Evolutionary conservation across 2,329 filamentous ascomycete species (phyloP).

Genomic region (Sporothrix protearum): DNA sequence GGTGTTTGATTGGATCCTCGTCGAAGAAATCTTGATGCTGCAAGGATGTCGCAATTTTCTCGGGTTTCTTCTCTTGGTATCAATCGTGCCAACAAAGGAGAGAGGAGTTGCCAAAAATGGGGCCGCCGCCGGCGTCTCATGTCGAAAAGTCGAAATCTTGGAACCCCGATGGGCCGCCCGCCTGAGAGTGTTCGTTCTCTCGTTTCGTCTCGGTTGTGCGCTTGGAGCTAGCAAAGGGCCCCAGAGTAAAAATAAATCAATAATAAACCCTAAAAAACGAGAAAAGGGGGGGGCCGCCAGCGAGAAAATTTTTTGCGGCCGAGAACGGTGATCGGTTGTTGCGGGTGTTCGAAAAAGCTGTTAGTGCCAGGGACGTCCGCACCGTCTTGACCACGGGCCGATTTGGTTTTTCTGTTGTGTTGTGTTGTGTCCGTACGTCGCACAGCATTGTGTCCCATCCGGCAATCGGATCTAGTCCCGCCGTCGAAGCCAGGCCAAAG

Average conservation of each 20-base stretch:
- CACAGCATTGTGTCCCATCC: not conserved
- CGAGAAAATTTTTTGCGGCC: not conserved
- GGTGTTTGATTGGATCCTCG: not conserved
- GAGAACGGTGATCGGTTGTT: not conserved
- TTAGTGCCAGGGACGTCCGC: constrained; percentile 1
- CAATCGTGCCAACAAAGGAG: not conserved
- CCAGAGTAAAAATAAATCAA: not conserved
- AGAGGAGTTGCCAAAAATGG: constrained; percentile 10
- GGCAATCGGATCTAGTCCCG: not conserved
- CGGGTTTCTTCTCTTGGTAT: not conserved
- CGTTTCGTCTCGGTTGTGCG: not conserved
- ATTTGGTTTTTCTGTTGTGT: not conserved
- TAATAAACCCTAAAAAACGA: no score
- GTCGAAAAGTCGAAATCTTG: not conserved
- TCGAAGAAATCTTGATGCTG: not conserved
- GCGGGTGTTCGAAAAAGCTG: not conserved
- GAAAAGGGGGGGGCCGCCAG: not conserved
- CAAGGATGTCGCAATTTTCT: constrained; percentile 9
- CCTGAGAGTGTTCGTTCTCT: not conserved
- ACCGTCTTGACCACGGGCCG: not conserved
- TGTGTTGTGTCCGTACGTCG: no score
- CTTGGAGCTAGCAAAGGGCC: not conserved
- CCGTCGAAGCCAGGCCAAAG: no score
- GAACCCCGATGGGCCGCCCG: not conserved
- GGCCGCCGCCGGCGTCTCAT: not conserved